Evolutionary conservation across 805 yeast species (phyloP).

Genomic region (Schizosaccharomyces octosporus): DNA sequence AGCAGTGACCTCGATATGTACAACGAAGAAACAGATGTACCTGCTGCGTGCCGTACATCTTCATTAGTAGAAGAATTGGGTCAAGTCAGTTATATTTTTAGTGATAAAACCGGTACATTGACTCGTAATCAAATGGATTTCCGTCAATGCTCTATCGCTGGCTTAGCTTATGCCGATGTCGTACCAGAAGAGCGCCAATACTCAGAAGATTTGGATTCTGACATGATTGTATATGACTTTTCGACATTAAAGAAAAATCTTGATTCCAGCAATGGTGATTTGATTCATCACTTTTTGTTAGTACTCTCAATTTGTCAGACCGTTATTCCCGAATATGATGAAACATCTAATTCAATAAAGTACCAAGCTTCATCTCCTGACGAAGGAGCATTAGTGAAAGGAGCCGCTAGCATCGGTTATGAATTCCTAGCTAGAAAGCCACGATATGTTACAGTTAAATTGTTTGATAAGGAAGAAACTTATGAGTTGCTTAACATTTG

Average conservation of each 20-base stretch:
- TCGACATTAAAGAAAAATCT: slow-evolving; percentile 23
- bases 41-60: slow-evolving; percentile 84
- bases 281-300: slow-evolving; percentile 55
- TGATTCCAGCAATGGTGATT: slow-evolving; percentile 7
- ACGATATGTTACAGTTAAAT: slow-evolving; percentile 42
- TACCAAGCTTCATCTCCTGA: slow-evolving; percentile 98
- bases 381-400: slow-evolving; percentile 94
- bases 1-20: slow-evolving; percentile 88
- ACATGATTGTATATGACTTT: slow-evolving; percentile 61
- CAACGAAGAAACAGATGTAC: slow-evolving; percentile 66
- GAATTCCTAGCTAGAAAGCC: slow-evolving; percentile 71
- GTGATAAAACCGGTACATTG: slow-evolving; percentile 92
- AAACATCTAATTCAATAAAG: slow-evolving; percentile 22
- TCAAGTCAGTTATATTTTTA: slow-evolving; percentile 83
- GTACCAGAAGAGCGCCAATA: slow-evolving; percentile 62
- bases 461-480: slow-evolving; percentile 26
- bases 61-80: slow-evolving; percentile 92
- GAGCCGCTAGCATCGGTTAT: slow-evolving; percentile 77
- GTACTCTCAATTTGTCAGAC: slow-evolving; percentile 86
- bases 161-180: slow-evolving; percentile 61
- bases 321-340: slow-evolving; percentile 65
- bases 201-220: slow-evolving; percentile 28
- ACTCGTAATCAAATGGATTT: slow-evolving; percentile 94
- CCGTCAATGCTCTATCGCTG: slow-evolving; percentile 79
- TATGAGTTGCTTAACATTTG: slow-evolving; percentile 74